phyloP scores from a whole-genome alignment of 805 yeast species.

The Saccharomycopsis malanga region DNA sequence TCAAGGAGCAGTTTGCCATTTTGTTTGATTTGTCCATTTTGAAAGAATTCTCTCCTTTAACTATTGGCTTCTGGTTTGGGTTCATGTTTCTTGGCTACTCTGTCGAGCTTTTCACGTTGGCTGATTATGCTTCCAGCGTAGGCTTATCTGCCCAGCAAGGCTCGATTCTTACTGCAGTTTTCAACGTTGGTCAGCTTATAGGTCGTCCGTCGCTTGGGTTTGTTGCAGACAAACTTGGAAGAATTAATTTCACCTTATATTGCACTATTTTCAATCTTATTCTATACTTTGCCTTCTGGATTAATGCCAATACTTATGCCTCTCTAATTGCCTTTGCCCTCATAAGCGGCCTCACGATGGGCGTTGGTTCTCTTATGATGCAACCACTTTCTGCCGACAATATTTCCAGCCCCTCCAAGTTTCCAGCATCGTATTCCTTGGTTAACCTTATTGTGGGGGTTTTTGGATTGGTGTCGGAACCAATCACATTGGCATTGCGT shows the following conservation, averaged over 20 bases:
- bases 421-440: conserved; percentile 29
- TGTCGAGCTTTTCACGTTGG: conserved; percentile 39
- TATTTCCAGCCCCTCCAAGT: conserved; percentile 24
- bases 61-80: conserved; percentile 35
- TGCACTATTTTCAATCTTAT: conserved; percentile 25
- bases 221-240: conserved; percentile 39
- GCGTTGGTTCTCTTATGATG: conserved; percentile 34
- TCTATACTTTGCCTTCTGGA: conserved; percentile 42
- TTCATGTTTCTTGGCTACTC: conserved; percentile 36
- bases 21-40: conserved; percentile 32
- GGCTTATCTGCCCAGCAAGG: conserved; percentile 43
- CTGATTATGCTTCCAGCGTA: conserved; percentile 39
- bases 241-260: conserved; percentile 38
- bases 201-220: conserved; percentile 46
- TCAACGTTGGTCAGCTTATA: conserved; percentile 40
- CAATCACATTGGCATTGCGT: conserved; percentile 27
- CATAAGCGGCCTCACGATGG: conserved; percentile 38
- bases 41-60: conserved; percentile 30
- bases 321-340: conserved; percentile 37
- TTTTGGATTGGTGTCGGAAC: conserved; percentile 28
- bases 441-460: conserved; percentile 27
- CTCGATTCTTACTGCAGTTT: conserved; percentile 39
- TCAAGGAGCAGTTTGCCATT: conserved; percentile 24
- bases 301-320: conserved; percentile 36
- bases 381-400: conserved; percentile 29